Evolutionary conservation across 2,329 filamentous ascomycete species (phyloP), one percentile per base, ranked within the genome.

Genomic region (Chrysosphaeria jannelii): DNA sequence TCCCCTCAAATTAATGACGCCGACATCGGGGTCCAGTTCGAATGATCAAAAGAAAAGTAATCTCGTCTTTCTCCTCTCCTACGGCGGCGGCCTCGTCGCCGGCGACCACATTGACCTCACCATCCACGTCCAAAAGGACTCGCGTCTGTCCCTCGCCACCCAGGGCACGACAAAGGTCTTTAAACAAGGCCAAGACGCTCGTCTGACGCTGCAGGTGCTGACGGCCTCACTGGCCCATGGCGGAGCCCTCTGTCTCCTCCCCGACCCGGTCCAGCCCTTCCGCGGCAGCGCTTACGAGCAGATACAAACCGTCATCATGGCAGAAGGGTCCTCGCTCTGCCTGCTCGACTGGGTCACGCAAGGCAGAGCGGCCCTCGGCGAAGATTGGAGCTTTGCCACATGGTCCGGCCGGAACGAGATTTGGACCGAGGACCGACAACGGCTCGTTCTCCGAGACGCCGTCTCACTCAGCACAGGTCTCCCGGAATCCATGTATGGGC

Each of bases 161-260:
- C 62, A 67, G 48, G 81, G 81, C 24, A 76, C 78, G 44, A 93
- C 85, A 29, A 97, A 93, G 47, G 65, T 97, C 35, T 93, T 90
- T 57, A 89, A 85, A 39, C 19, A 15, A 10, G 27, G 27, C 10
- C 21, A 24, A 3, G 12, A 19, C 2, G 21, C 24, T n/a, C 26
- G 20, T 3, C 23, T 23, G 8, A 42, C 23, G 4, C 9, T 10
- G n/a, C 66, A 71, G 40, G 47, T 39, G 1, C 41, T 71, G 28
- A 39, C 45, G 8, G 51, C 59, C 15, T 40, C 41, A 3, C 44
- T 71, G 24, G 45, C 49, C 13, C 34, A 48, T 9, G 47, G 43
- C 12, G 58, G 50, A 5, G 55, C 52, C 1, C 46, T 70, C 9
- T 68, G 65, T 35, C 50, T 70, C 29, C 56, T 93, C 8, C 85